Evolutionary conservation across 2,329 filamentous ascomycete genomes (phyloP), one percentile per base, ranked within the genome.

Genomic region (Calonectria montana): DNA sequence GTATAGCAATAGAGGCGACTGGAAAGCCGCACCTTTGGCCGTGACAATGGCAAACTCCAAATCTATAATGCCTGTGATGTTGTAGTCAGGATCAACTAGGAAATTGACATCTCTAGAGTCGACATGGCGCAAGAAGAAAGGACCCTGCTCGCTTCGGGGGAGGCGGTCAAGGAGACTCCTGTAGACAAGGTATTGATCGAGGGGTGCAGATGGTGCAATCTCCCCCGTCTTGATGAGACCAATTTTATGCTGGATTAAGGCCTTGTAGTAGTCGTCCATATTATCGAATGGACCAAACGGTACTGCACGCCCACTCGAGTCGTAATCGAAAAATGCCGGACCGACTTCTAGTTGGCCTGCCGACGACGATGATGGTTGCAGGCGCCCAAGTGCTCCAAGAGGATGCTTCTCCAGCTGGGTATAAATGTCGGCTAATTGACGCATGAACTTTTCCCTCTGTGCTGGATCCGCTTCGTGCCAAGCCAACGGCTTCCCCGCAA

Each of bases 101-200:
- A 70, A 70, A 65, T 70, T 70, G 59, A 39, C 47, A 65, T 70
- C 67, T 70, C 67, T 70, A 59, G 67, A 70, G 67, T 70, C 59
- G 47, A 70, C 47, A 65, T 70, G 59, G 67, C 67, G 67, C 61
- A 70, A 70, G 67, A 70, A 70, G 67, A 70, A 70, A 70, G 67
- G 61, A 70, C 67, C 35, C 47, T 59, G 45, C 62, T 70, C 59
- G 67, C 61, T 65, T 70, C 21, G 59, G 61, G 67, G 67, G 67
- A 70, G 67, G 67, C 67, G 47, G 61, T 70, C 39, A 70, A 70
- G 67, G 48, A 65, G 67, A 70, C 47, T 70, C 61, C 61, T 70
- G 59, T 70, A 70, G 67, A 70, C 59, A 70, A 70, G 61, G 67
- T 70, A 70, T 65, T 70, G 48, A 65, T 70, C 59, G 39, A 70